Evolutionary conservation across 345 rosid species (phyloP), one percentile per base, ranked within the genome.

Genomic region (Eucalyptus guilfoylei): DNA sequence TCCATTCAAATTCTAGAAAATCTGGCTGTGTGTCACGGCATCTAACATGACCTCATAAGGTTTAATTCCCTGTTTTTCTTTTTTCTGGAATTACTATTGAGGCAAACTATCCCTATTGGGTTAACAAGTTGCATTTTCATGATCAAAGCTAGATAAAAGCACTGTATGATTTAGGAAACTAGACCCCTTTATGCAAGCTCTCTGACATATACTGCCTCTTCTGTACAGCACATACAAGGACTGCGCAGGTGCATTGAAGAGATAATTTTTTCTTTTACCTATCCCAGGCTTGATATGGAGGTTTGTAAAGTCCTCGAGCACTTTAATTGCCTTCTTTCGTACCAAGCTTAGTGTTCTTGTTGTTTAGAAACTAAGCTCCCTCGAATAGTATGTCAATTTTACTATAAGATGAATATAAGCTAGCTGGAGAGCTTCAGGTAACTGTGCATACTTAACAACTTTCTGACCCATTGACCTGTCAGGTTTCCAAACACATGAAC

Each of bases 261-360:
- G 92, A 98, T 98, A 81, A 95, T 97, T 58, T 98, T 96, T 90
- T 89, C 95, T 72, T 98, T 89, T 90, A 90, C 98, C 8, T 97
- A 98, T 91, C 99, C 99, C 47, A 97, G 99, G 91, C 95, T 98
- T 87, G 99, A 98, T 93, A 94, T 95, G 95, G 99, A 97, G 99
- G 99, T 97, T 55, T 49, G 94, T 92, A 83, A 45, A 28, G 54
- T 32, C 48, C 45, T 69, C 30, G 9, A 7, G 13, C 44, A 67
- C n/a, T 76, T n/a, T 16, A 55, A 26, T 85, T 10, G 34, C 55
- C 52, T 80, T 76, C 47, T 76, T 76, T 76, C 3, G 5, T 44
- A 3, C 15, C 30, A 23, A 76, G 28, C 28, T 37, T 23, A 76
- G 16, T 76, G 4, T 76, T 11, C 15, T 19, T 72, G 83, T 76